Percentiles rank a stretch among this genome's conserved stretches.
Evolutionary conservation across 768 basidiomycete genomes (phyloP).

Genomic region (Naganishia friedmannii): DNA sequence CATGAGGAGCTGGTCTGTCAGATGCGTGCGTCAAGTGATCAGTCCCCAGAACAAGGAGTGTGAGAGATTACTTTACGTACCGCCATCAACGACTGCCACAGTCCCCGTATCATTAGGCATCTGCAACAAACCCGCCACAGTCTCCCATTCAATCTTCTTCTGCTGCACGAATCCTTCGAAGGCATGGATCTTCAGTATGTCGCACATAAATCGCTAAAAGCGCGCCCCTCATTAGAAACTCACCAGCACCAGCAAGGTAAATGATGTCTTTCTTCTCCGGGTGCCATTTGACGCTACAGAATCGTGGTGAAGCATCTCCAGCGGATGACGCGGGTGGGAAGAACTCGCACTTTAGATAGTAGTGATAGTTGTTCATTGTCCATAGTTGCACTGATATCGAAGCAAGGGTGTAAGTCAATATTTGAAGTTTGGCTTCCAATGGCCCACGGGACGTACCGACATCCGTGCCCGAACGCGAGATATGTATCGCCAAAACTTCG

Average conservation of each 20-base stretch:
- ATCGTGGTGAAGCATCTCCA: slow-evolving; percentile 52
- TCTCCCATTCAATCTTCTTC: slow-evolving; percentile 74
- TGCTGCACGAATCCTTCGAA: slow-evolving; percentile 56
- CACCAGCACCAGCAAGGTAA: slow-evolving; percentile 67
- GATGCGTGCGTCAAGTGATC: neutral
- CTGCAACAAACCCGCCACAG: slow-evolving; percentile 60
- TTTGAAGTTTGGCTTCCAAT: neutral
- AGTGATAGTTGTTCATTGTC: slow-evolving; percentile 92
- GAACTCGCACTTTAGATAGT: slow-evolving; percentile 94
- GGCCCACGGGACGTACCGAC: slow-evolving; percentile 59
- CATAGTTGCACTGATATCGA: slow-evolving; percentile 74
- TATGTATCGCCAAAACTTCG: slow-evolving; percentile 77
- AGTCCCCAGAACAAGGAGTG: neutral
- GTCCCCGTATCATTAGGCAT: slow-evolving; percentile 75
- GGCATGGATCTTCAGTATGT: neutral
- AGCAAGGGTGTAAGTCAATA: too few relatives aligned
- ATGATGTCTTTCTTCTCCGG: slow-evolving; percentile 70
- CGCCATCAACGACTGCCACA: slow-evolving; percentile 84
- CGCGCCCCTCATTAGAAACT: slow-evolving; percentile 37
- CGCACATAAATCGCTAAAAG: neutral
- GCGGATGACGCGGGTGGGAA: slow-evolving; percentile 49
- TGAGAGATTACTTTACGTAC: slow-evolving; percentile 55
- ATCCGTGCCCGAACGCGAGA: slow-evolving; percentile 63
- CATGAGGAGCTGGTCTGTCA: slow-evolving; percentile 67
- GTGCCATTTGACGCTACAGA: slow-evolving; percentile 80